A percentile compares a stretch with the other conserved stretches of the same genome.
phyloP scores from a whole-genome alignment of 805 yeast species.

The Pichia cabralensis region DNA sequence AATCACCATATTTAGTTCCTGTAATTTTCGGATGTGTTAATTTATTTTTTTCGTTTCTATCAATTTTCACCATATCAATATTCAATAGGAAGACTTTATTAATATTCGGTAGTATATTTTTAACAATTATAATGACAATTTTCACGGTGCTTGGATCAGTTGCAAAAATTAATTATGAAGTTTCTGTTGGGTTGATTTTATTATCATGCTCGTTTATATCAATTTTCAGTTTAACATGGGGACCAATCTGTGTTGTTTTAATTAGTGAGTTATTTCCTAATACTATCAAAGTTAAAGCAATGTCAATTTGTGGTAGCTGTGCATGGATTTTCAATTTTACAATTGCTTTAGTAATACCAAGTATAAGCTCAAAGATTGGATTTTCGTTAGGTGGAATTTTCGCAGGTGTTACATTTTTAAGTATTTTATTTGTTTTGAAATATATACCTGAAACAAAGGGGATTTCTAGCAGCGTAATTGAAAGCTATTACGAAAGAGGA shows the following conservation, averaged over 20 bases:
- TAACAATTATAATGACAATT: conserved; percentile 42
- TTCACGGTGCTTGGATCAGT: conserved; percentile 50
- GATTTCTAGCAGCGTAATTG: too few relatives aligned
- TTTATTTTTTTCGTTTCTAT: conserved; percentile 39
- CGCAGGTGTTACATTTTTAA: conserved; percentile 15
- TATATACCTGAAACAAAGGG: conserved; percentile 28
- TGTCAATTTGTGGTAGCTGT: conserved; percentile 47
- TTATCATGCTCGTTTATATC: conserved; percentile 50
- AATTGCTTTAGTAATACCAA: conserved; percentile 61
- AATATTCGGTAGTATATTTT: conserved; percentile 36
- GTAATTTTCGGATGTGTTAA: conserved; percentile 47
- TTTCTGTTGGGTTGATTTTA: conserved; percentile 44
- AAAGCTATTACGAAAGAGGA: too few relatives aligned
- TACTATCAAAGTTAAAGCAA: conserved; percentile 45
- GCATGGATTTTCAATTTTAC: conserved; percentile 58
- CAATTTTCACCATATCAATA: conserved; percentile 37
- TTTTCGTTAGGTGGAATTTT: conserved; percentile 60
- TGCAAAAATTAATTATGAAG: conserved; percentile 28
- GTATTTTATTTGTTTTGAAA: conserved; percentile 18
- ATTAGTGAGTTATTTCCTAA: conserved; percentile 59
- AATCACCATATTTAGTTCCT: conserved; percentile 46
- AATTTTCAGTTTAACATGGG: conserved; percentile 64
- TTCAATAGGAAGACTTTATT: conserved; percentile 39
- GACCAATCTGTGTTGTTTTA: conserved; percentile 58
- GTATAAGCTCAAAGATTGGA: conserved; percentile 49